phyloP scores from a whole-genome alignment of 2,329 filamentous ascomycete genomes.

The Chaetomium sp. region DNA sequence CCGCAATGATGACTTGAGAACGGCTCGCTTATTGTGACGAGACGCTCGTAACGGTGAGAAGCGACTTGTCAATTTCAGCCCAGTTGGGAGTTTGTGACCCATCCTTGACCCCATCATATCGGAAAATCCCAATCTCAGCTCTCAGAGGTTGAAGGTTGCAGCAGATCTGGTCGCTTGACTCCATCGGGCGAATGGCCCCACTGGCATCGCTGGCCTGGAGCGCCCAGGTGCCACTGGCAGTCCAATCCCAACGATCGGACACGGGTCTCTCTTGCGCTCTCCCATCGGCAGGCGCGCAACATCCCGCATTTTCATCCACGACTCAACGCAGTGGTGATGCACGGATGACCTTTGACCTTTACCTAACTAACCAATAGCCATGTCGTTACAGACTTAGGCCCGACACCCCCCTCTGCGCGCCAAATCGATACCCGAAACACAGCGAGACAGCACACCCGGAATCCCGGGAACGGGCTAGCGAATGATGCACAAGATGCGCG shows the following conservation, averaged over 20 bases:
- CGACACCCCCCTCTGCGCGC: not conserved
- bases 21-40: conserved; percentile 8
- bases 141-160: not conserved
- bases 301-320: not conserved
- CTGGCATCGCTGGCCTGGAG: not conserved
- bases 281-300: not conserved
- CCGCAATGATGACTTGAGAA: not conserved
- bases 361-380: not conserved
- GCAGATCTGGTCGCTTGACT: not conserved
- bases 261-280: not conserved
- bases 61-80: not conserved
- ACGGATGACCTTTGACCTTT: not conserved
- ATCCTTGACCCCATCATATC: not conserved
- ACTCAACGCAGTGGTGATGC: not conserved
- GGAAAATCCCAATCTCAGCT: conserved; percentile 3
- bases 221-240: not conserved
- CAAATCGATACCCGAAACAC: not conserved
- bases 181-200: not conserved
- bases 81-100: not conserved
- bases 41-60: not conserved
- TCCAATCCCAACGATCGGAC: not conserved
- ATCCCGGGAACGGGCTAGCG: conserved; percentile 2
- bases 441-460: not conserved
- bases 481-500: not conserved
- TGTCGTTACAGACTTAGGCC: not conserved